A percentile compares a stretch with the other conserved stretches of the same genome.
Evolutionary conservation across 352 stramenopile genomes (phyloP).

Genomic region (Phytopythium delawarense): DNA sequence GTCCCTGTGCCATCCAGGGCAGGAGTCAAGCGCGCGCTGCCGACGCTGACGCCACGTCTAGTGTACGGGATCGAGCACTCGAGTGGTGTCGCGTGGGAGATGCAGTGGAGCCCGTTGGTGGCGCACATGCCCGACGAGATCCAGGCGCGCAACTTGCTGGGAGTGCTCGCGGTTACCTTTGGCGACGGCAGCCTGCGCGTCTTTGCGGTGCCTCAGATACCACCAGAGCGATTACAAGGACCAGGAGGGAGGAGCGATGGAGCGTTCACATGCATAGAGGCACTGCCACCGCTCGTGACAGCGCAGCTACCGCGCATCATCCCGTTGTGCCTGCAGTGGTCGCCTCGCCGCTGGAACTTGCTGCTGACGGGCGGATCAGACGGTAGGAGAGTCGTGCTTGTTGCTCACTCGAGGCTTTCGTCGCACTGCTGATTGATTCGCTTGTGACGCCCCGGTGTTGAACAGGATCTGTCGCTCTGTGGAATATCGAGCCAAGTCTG

Average conservation of each 20-base stretch:
- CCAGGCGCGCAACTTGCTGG: conserved; percentile 27
- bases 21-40: background rate
- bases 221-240: conserved; percentile 27
- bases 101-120: conserved; percentile 69
- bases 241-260: background rate
- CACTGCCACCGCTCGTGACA: conserved; percentile 36
- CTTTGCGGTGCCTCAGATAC: conserved; percentile 54
- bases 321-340: conserved; percentile 74
- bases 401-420: no score
- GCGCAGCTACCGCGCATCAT: conserved; percentile 42
- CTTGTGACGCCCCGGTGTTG: background rate
- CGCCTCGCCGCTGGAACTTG: conserved; percentile 57
- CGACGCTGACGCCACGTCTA: conserved; percentile 19
- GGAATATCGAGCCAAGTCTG: conserved; percentile 57
- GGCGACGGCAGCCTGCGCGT: conserved; percentile 69
- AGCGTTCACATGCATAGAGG: conserved; percentile 21
- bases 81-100: conserved; percentile 72
- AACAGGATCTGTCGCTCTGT: conserved; percentile 69
- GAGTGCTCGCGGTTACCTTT: conserved; percentile 69
- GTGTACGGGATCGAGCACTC: conserved; percentile 77
- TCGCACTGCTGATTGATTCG: background rate
- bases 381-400: conserved; percentile 25
- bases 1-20: conserved; percentile 29
- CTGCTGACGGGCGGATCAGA: conserved; percentile 80
- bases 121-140: conserved; percentile 30